Conservation (phyloP, 1,284 basidiomycete species). For the Phellopilus nigrolimitatus region DNA sequence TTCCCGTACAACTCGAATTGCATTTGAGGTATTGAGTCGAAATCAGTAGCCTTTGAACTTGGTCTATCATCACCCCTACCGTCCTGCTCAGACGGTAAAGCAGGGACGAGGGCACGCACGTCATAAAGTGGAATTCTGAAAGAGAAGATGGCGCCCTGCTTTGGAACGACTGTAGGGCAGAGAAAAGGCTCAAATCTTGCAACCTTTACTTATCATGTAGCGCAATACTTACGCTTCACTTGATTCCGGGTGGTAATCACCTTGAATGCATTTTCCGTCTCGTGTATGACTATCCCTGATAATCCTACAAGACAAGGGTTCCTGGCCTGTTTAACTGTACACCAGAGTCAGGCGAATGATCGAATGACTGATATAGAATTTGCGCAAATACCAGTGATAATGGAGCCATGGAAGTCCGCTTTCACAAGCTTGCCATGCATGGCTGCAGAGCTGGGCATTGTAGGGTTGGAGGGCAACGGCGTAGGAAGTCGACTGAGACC, state of each 20-base stretch:
- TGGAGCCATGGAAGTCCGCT: slow-evolving; percentile 79
- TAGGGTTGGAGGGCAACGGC: slow-evolving; percentile 29
- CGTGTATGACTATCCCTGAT: slow-evolving; percentile 77
- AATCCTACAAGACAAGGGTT: slow-evolving; percentile 70
- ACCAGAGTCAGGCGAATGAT: slow-evolving; percentile 2
- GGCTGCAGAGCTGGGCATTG: slow-evolving; percentile 46
- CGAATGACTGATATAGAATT: too few species aligned
- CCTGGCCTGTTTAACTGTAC: slow-evolving; percentile 64
- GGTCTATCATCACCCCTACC: background rate
- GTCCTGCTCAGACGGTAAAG: slow-evolving; percentile 21
- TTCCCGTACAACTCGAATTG: slow-evolving; percentile 80
- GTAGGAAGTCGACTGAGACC: slow-evolving; percentile 43
- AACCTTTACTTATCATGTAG: background rate
- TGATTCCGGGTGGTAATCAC: slow-evolving; percentile 63
- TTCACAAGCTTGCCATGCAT: slow-evolving; percentile 82
- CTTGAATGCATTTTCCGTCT: slow-evolving; percentile 82
- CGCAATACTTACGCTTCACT: slow-evolving; percentile 52
- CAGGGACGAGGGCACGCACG: slow-evolving; percentile 37
- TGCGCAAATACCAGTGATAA: slow-evolving; percentile 56
- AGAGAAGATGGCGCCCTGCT: slow-evolving; percentile 68
- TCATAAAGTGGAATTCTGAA: slow-evolving; percentile 65
- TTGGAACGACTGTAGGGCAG: slow-evolving; percentile 72
- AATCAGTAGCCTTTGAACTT: slow-evolving; percentile 11
- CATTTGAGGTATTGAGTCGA: slow-evolving; percentile 42
- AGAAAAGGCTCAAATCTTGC: slow-evolving; percentile 3